A percentile compares a stretch with the other conserved stretches of the same genome.
Evolutionary conservation across 2,329 filamentous ascomycete genomes (phyloP).

Genomic region (Eutypella sp.): DNA sequence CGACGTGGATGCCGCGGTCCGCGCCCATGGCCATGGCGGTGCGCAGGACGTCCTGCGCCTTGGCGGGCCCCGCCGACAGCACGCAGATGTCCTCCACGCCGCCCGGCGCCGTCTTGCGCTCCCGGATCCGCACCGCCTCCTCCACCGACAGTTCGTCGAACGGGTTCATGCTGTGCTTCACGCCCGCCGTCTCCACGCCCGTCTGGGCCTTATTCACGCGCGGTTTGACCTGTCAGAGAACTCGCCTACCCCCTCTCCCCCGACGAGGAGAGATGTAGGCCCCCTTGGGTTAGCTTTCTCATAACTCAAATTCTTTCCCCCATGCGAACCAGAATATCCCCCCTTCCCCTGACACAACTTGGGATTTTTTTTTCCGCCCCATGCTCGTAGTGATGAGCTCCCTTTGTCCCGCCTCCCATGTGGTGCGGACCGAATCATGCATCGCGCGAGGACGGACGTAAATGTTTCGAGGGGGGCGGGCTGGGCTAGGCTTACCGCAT

Average conservation of each 20-base stretch:
- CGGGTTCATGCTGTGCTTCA: constrained; percentile 98
- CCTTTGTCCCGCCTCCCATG: too few relatives aligned
- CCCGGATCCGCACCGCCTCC: constrained; percentile 90
- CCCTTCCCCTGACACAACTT: too few relatives aligned
- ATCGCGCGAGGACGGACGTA: too few relatives aligned
- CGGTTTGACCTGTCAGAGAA: constrained; percentile 55
- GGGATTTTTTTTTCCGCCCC: too few relatives aligned
- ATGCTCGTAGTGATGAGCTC: too few relatives aligned
- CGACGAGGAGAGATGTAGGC: too few relatives aligned
- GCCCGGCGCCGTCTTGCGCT: constrained; percentile 67
- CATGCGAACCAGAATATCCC: too few relatives aligned
- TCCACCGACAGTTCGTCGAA: constrained; percentile 98
- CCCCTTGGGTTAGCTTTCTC: constrained; percentile 5
- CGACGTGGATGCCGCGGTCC: constrained; percentile 85
- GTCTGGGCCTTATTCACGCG: constrained; percentile 70
- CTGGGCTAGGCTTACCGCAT: constrained; percentile 71
- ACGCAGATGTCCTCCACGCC: constrained; percentile 90
- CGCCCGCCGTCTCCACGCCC: constrained; percentile 83
- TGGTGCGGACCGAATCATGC: too few relatives aligned
- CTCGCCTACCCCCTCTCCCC: too few relatives aligned
- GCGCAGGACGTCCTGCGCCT: constrained; percentile 81
- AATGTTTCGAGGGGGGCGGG: too few relatives aligned
- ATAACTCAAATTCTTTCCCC: not conserved
- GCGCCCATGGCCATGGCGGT: constrained; percentile 99
- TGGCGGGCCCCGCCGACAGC: constrained; percentile 81